A percentile compares a stretch with the other conserved stretches of the same genome.
Evolutionary conservation across 148 eudicot species (phyloP).

Genomic region (Fagopyrum homotropicum): DNA sequence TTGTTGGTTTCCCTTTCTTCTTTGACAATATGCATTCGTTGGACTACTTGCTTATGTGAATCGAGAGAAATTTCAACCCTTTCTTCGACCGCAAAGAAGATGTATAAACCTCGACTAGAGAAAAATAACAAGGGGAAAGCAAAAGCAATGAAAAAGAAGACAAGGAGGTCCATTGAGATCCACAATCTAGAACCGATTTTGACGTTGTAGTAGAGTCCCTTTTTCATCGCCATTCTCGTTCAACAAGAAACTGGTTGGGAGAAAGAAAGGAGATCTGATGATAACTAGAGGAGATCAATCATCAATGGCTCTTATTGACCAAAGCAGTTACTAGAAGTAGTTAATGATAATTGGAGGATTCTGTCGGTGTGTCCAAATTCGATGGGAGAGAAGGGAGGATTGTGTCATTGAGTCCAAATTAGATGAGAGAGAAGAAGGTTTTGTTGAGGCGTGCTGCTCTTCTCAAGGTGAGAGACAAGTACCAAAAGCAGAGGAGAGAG

Average conservation of each 20-base stretch:
- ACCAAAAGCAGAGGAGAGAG: no score
- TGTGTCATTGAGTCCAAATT: no score
- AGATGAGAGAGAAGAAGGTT: no score
- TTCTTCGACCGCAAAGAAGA: constrained; percentile 23
- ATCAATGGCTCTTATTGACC: background rate
- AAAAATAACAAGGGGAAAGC: constrained; percentile 45
- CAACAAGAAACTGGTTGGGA: background rate
- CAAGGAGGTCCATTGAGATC: constrained; percentile 27
- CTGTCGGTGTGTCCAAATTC: no score
- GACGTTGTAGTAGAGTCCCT: constrained; percentile 28
- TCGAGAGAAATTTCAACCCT: constrained; percentile 21
- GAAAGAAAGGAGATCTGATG: background rate
- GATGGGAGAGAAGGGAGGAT: no score
- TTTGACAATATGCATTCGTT: constrained; percentile 27
- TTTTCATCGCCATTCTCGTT: constrained; percentile 44
- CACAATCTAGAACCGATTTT: constrained; percentile 38
- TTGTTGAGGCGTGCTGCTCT: no score
- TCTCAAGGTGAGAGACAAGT: no score
- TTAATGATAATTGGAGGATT: no score
- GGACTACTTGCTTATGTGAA: constrained; percentile 35
- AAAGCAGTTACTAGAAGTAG: background rate
- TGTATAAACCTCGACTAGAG: constrained; percentile 36
- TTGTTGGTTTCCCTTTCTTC: constrained; percentile 33
- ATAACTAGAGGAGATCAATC: background rate
- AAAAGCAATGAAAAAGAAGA: constrained; percentile 37